Conservation (phyloP, 441 rosid genomes). For the Raphanus hybrid region DNA sequence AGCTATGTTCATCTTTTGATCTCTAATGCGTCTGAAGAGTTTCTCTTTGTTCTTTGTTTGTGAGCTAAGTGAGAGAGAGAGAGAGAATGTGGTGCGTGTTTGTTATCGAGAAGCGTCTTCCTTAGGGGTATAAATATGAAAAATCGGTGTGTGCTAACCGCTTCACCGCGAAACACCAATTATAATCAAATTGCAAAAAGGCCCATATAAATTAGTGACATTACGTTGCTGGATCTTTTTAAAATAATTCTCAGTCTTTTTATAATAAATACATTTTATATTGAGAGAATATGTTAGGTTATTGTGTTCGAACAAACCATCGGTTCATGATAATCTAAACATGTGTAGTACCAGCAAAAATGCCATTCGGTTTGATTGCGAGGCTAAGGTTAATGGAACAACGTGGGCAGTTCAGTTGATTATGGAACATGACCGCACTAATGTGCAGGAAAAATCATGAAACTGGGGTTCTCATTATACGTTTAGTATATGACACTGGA, state of each 20-base stretch:
- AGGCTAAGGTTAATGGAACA: conserved; percentile 6
- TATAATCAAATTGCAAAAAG: not conserved
- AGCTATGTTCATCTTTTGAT: conserved; percentile 51
- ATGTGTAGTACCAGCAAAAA: not conserved
- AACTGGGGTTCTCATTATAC: no score
- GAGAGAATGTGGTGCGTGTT: conserved; percentile 27
- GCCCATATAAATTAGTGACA: not conserved
- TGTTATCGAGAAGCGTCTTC: conserved; percentile 18
- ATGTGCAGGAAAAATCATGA: not conserved
- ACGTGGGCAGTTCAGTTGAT: not conserved
- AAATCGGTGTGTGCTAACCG: conserved; percentile 23
- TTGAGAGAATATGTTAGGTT: no score
- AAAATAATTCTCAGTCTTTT: no score
- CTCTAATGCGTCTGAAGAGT: conserved; percentile 6
- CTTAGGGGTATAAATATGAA: conserved; percentile 9
- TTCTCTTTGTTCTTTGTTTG: conserved; percentile 1
- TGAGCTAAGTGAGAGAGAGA: conserved; percentile 24
- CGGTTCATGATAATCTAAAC: no score
- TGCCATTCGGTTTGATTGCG: not conserved
- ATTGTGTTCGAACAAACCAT: not conserved
- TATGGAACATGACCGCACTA: not conserved
- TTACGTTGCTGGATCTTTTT: not conserved
- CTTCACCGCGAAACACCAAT: conserved; percentile 33
- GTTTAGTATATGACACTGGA: not conserved
- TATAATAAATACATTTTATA: no score